phyloP scores from a whole-genome alignment of 441 rosid species.

The Eruca vesicaria region DNA sequence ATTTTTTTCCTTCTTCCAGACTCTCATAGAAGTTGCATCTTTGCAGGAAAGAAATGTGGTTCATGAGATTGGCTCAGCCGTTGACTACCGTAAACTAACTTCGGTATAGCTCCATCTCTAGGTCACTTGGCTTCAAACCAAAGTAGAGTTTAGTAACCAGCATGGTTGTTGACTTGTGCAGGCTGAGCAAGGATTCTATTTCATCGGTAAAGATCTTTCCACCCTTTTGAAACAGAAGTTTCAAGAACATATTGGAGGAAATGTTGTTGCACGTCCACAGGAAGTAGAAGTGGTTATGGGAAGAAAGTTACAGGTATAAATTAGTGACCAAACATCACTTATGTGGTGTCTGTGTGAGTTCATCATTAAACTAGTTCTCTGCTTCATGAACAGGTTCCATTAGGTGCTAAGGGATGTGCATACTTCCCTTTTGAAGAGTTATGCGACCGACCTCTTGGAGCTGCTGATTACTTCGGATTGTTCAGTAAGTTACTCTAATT shows the following conservation, averaged over 20 bases:
- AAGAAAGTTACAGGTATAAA: conserved; percentile 68
- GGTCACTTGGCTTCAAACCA: not conserved
- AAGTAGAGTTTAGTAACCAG: not conserved
- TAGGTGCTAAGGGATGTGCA: conserved; percentile 91
- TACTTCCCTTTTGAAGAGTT: conserved; percentile 86
- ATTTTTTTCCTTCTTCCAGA: not conserved
- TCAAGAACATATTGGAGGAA: conserved; percentile 48
- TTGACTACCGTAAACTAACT: conserved; percentile 87
- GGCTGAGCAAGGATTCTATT: conserved; percentile 42
- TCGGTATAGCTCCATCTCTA: conserved; percentile 49
- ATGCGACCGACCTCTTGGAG: conserved; percentile 94
- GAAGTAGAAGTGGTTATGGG: conserved; percentile 97
- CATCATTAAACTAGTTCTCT: conserved; percentile 8
- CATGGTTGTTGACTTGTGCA: conserved; percentile 31
- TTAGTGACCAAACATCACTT: not conserved
- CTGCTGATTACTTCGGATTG: conserved; percentile 96
- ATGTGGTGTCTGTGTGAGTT: not conserved
- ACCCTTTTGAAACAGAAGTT: not conserved
- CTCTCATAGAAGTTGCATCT: conserved; percentile 4
- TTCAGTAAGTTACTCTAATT: conserved; percentile 62
- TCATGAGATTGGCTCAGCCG: conserved; percentile 87
- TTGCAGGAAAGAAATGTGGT: conserved; percentile 72
- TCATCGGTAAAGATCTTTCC: not conserved
- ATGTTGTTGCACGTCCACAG: conserved; percentile 48
- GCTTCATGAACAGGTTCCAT: conserved; percentile 54